phyloP scores from a whole-genome alignment of 2,329 filamentous ascomycete species.

The Gliomastix tumulicola region DNA sequence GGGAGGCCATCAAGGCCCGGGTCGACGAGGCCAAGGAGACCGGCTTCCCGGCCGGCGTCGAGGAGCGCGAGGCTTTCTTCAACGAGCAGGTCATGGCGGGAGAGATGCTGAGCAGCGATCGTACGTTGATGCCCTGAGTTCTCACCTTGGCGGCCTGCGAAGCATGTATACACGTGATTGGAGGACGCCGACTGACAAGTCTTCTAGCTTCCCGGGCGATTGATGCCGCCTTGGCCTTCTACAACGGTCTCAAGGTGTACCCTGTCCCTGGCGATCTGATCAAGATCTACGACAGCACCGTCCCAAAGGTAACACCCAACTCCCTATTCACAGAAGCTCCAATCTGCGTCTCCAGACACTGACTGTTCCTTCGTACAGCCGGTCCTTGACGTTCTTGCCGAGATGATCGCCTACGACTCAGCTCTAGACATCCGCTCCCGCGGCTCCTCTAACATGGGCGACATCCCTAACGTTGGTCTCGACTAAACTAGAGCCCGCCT shows the following conservation, averaged over 20 bases:
- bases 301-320: constrained; percentile 65
- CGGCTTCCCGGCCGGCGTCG: constrained; percentile 82
- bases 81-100: constrained; percentile 90
- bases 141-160: too few relatives aligned
- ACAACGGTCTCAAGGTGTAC: constrained; percentile 98
- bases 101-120: constrained; percentile 75
- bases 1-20: constrained; percentile 64
- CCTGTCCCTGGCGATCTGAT: constrained; percentile 89
- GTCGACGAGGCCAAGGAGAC: constrained; percentile 82
- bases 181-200: too few relatives aligned
- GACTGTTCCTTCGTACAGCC: constrained; percentile 51
- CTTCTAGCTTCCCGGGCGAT: constrained; percentile 56
- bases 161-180: too few relatives aligned
- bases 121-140: constrained; percentile 53
- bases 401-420: constrained; percentile 94
- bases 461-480: constrained; percentile 45
- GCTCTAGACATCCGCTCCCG: constrained; percentile 52
- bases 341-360: constrained; percentile 7
- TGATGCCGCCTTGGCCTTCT: constrained; percentile 90
- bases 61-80: constrained; percentile 94
- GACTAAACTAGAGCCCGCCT: constrained; percentile 33
- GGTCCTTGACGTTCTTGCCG: constrained; percentile 89
- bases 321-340: constrained; percentile 1
- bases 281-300: constrained; percentile 96
- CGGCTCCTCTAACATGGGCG: constrained; percentile 33